Conservation (phyloP, 306 rosid species). For the Vicia villosa region DNA sequence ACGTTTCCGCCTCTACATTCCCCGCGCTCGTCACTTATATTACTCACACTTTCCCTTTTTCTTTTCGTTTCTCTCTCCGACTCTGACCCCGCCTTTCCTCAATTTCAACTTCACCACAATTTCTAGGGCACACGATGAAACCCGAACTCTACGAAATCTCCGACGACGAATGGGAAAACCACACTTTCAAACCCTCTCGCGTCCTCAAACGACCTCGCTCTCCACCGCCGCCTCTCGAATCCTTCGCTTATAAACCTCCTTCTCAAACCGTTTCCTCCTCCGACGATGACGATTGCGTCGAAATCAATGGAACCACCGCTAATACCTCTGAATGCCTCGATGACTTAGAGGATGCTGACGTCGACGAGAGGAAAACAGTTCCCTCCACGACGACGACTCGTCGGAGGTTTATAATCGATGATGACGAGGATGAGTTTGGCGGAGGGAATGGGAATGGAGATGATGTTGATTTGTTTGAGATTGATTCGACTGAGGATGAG, state of each 20-base stretch:
- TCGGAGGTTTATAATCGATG: constrained; percentile 74
- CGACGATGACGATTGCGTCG: constrained; percentile 52
- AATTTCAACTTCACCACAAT: background rate
- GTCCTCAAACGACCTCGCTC: constrained; percentile 52
- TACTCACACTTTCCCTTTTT: background rate
- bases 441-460: constrained; percentile 39
- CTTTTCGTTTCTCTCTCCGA: background rate
- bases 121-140: constrained; percentile 58
- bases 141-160: constrained; percentile 85
- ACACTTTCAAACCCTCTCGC: constrained; percentile 85
- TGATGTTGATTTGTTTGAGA: constrained; percentile 46
- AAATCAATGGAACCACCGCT: constrained; percentile 10
- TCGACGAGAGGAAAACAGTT: constrained; percentile 14
- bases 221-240: constrained; percentile 73
- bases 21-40: constrained; percentile 32
- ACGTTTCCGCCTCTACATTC: constrained; percentile 9
- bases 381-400: constrained; percentile 46
- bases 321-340: constrained; percentile 31
- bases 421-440: constrained; percentile 53
- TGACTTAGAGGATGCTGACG: constrained; percentile 70
- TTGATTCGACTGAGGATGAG: constrained; percentile 51
- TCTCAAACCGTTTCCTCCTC: background rate
- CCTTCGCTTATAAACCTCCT: constrained; percentile 58
- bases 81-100: background rate
- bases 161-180: constrained; percentile 93